Conservation (phyloP, 176 grass and related monocot species). For the Triticum turgidum region DNA sequence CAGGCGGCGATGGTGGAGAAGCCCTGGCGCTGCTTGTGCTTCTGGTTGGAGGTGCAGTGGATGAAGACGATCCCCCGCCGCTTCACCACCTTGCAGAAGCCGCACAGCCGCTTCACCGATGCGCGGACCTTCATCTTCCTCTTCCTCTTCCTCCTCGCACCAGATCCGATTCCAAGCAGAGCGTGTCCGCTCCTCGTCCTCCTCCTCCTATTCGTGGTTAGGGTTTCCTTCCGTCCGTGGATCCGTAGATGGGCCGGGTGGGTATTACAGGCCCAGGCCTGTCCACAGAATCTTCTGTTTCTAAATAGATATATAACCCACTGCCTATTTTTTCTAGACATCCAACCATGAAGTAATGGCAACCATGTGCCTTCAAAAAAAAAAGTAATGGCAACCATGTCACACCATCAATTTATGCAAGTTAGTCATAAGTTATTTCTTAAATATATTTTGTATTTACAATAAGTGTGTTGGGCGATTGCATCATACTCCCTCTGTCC, state of each 20-base stretch:
- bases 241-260: neutral
- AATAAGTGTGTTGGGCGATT: too few species aligned
- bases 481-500: too few species aligned
- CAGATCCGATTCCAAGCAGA: slow-evolving; percentile 2
- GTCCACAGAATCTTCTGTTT: too few species aligned
- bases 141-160: neutral
- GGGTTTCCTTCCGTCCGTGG: slow-evolving; percentile 2
- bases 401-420: too few species aligned
- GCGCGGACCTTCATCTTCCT: slow-evolving; percentile 89
- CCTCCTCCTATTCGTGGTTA: neutral
- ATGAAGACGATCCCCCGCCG: slow-evolving; percentile 88
- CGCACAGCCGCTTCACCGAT: slow-evolving; percentile 90
- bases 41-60: slow-evolving; percentile 78
- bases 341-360: too few species aligned
- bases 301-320: too few species aligned
- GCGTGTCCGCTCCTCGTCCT: neutral
- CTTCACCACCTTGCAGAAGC: slow-evolving; percentile 85
- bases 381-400: too few species aligned
- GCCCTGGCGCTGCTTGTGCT: slow-evolving; percentile 97
- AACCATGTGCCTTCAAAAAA: too few species aligned
- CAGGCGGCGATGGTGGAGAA: slow-evolving; percentile 71
- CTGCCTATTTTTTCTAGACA: too few species aligned
- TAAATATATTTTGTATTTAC: too few species aligned
- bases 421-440: too few species aligned
- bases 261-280: neutral